Conservation (phyloP, 208 protist species). For the Acanthamoeba lugdunensis region DNA sequence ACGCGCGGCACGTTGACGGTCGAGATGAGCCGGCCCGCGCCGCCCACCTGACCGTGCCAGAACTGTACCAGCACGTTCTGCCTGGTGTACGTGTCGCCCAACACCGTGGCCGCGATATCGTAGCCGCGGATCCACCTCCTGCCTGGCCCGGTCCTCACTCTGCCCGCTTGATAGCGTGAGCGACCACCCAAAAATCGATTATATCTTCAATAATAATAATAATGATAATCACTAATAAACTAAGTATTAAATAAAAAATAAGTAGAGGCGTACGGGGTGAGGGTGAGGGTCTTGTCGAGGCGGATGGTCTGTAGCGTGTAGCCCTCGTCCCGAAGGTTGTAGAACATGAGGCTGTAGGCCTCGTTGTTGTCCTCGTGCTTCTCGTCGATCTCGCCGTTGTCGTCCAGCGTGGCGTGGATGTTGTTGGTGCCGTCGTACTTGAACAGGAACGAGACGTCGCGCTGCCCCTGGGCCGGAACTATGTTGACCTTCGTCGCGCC, state of each 20-base stretch:
- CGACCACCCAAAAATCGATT: no score
- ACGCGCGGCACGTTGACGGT: constrained; percentile 10
- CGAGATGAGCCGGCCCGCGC: constrained; percentile 23
- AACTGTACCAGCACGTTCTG: constrained; percentile 40
- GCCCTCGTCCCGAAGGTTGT: neutral
- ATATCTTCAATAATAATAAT: no score
- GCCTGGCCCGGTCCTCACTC: neutral
- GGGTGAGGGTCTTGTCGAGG: no score
- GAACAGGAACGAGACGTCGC: neutral
- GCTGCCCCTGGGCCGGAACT: neutral
- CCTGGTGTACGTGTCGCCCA: constrained; percentile 10
- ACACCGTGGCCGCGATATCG: neutral
- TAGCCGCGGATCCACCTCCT: neutral
- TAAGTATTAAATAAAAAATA: no score
- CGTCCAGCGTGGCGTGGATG: neutral
- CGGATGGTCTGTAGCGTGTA: neutral
- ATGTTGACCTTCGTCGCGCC: no score
- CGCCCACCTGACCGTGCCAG: neutral
- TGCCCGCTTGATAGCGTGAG: no score
- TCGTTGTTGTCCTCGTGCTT: neutral
- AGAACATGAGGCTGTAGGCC: neutral
- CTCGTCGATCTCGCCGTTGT: neutral
- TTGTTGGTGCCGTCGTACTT: neutral
- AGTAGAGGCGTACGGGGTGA: no score
- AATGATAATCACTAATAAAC: no score